These are phyloP conservation scores for Geranomyces variabilis DNA, from an alignment of 192 early-diverging fungal genomes.

Conservation along the genomic window DNA sequence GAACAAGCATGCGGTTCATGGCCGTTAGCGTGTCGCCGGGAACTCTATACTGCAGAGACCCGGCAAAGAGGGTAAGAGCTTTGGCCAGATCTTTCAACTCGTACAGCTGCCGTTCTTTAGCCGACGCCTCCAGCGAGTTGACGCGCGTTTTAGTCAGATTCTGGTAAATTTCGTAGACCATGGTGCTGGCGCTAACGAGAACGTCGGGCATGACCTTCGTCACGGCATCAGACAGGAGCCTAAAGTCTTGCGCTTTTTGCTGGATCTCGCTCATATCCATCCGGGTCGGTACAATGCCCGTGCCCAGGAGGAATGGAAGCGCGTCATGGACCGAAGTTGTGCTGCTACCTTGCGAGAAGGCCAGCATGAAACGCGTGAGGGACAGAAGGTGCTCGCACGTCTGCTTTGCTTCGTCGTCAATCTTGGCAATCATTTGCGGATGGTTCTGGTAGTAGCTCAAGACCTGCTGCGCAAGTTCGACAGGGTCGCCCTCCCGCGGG, in stretches of 20 bases:
- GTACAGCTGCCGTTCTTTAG: slow-evolving; percentile 46
- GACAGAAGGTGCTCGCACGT: slow-evolving; percentile 59
- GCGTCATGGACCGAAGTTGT: slow-evolving; percentile 47
- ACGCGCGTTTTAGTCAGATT: slow-evolving; percentile 19
- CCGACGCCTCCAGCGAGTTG: slow-evolving; percentile 1
- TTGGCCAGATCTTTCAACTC: slow-evolving; percentile 66
- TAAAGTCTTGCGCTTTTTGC: slow-evolving; percentile 68
- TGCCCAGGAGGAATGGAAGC: slow-evolving; percentile 57
- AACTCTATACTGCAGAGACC: slow-evolving; percentile 84
- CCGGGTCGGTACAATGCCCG: slow-evolving; percentile 68
- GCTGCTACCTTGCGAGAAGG: slow-evolving; percentile 42
- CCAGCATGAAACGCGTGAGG: slow-evolving; percentile 63
- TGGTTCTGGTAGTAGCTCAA: slow-evolving; percentile 30
- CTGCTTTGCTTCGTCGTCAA: slow-evolving; percentile 8
- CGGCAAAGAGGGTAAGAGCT: slow-evolving; percentile 78
- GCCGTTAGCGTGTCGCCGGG: slow-evolving; percentile 76
- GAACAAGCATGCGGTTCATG: slow-evolving; percentile 73
- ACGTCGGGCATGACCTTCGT: slow-evolving; percentile 76
- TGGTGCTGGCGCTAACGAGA: slow-evolving; percentile 73
- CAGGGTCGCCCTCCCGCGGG: slow-evolving; percentile 43
- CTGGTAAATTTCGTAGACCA: slow-evolving; percentile 63
- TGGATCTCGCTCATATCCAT: slow-evolving; percentile 60
- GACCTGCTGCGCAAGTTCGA: slow-evolving; percentile 27
- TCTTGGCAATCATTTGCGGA: slow-evolving; percentile 10
- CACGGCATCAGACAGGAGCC: slow-evolving; percentile 66